Percentiles rank a stretch among this genome's conserved stretches.
Conservation (phyloP, 495 filamentous ascomycete genomes). For the Talaromyces proteolyticus region DNA sequence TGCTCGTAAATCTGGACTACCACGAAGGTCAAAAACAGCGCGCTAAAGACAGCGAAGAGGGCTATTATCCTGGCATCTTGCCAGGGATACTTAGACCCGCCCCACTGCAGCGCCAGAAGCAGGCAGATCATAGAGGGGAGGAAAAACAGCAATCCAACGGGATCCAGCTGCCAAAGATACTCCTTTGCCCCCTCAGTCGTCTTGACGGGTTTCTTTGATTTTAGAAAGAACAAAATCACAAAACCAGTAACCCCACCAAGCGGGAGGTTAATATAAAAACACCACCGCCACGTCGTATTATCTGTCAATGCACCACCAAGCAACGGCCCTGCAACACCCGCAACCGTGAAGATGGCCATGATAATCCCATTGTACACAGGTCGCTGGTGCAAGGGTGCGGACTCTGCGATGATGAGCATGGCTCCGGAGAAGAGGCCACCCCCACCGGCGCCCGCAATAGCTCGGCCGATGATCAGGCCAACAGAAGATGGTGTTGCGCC, state of each 20-base stretch:
- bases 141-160: constrained; percentile 18
- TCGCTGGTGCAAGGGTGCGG: constrained; percentile 51
- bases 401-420: constrained; percentile 64
- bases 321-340: constrained; percentile 27
- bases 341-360: constrained; percentile 27
- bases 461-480: constrained; percentile 68
- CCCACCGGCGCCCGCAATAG: constrained; percentile 63
- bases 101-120: constrained; percentile 21
- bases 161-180: constrained; percentile 28
- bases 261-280: constrained; percentile 46
- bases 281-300: constrained; percentile 42
- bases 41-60: constrained; percentile 15
- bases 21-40: constrained; percentile 18
- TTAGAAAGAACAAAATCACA: constrained; percentile 30
- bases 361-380: constrained; percentile 22
- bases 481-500: constrained; percentile 57
- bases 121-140: constrained; percentile 22
- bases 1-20: constrained; percentile 11
- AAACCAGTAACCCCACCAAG: constrained; percentile 27
- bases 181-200: constrained; percentile 13
- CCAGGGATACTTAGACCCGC: constrained; percentile 18
- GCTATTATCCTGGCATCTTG: constrained; percentile 13
- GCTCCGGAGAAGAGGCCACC: constrained; percentile 73
- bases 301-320: constrained; percentile 42
- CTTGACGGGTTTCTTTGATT: constrained; percentile 3